A percentile compares a stretch with the other conserved stretches of the same genome.
These are phyloP conservation scores for Bathelium albidoporum DNA, from an alignment of 495 filamentous ascomycete species.

Conservation along the genomic window DNA sequence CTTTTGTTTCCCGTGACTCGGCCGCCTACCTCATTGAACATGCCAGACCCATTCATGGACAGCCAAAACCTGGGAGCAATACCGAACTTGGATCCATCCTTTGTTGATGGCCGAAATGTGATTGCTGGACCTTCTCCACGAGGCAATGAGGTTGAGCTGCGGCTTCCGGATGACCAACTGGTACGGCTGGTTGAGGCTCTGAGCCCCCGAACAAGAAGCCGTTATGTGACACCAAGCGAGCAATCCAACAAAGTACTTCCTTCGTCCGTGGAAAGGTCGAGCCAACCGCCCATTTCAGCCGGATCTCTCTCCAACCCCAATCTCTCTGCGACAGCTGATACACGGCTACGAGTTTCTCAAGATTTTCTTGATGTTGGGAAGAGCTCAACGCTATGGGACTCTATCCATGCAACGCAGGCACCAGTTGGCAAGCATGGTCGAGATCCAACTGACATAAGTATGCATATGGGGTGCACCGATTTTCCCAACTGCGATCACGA, in stretches of 20 bases:
- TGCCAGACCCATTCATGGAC: not conserved
- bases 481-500: conserved; percentile 17
- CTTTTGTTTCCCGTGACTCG: not conserved
- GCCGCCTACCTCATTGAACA: not conserved
- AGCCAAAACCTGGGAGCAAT: not conserved
- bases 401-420: not conserved
- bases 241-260: not conserved
- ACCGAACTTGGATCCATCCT: not conserved
- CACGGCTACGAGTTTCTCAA: not conserved
- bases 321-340: not conserved
- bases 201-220: not conserved
- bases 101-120: not conserved
- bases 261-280: not conserved
- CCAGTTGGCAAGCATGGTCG: not conserved
- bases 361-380: not conserved
- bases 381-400: not conserved
- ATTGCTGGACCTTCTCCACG: not conserved
- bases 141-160: conserved; percentile 3
- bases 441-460: conserved; percentile 17
- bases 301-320: not conserved
- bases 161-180: conserved; percentile 17
- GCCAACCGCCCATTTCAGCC: not conserved
- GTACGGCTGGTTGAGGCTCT: conserved; percentile 9
- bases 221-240: not conserved
- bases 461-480: conserved; percentile 16